Base-by-base conservation (phyloP, 148 eudicot genomes). In the Cornus kousa region DNA sequence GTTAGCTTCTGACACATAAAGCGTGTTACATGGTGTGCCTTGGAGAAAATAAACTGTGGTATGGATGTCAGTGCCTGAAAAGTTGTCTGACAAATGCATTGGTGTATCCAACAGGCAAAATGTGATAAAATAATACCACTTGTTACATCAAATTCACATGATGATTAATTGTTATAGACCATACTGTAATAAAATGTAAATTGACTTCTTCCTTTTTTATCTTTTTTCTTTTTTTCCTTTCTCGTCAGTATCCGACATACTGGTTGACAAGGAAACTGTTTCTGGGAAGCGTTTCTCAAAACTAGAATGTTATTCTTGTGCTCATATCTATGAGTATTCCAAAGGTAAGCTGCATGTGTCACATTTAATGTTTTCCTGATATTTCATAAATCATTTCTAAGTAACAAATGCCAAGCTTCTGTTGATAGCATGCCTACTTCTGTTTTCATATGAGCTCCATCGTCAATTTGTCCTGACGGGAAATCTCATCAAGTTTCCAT, bases 381-480 rank as follows among this genome's bases (percentile, higher is more conserved):
- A 48, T 5, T 22, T 23, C 20, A 76, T 67, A 23, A 64, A 53
- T 50, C 19, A 46, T 73, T 73, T 40, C 53, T 37, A 37, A 76
- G 76, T 87, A 19, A 65, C 8, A 48, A 23, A 7, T 78, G 71
- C 46, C 9, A 9, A 43, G 62, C 68, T 57, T 68, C 71, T 73
- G 65, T 81, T 80, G 48, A 76, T 90, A 96, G 99, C 94, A 74
- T 90, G 88, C 80, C 32, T 93, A 20, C 65, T 94, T 17, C 82
- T 97, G 12, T 94, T 91, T 73, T 78, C 99, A 48, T 92, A 97
- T 79, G 92, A 91, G 86, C 94, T 97, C 84, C 95, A 92, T 80
- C 89, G 84, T 60, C 91, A 87, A 80, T 57, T 89, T 81, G 80
- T 73, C 62, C 72, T 62, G 40, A 65, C 70, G 78, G 87, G 84